phyloP scores from a whole-genome alignment of 768 basidiomycete genomes.

The Chalciporus chontae region DNA sequence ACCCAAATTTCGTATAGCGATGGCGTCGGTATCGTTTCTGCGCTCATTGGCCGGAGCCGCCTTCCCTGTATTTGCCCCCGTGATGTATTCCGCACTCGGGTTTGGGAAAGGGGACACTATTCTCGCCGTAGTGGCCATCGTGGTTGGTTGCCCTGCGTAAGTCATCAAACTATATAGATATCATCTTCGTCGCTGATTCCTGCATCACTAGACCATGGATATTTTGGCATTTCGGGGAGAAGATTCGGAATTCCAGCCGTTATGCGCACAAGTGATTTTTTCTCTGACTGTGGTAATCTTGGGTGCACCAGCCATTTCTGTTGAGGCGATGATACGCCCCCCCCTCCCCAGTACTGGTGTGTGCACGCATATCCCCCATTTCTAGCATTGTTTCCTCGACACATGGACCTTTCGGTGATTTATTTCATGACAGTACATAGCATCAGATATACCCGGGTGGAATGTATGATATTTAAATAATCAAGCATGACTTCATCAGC shows the following conservation, averaged over 20 bases:
- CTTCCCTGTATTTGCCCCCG: slow-evolving; percentile 75
- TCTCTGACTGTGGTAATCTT: neutral
- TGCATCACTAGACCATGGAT: slow-evolving; percentile 38
- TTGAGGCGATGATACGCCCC: too few species aligned
- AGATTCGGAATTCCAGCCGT: slow-evolving; percentile 48
- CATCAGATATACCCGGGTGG: too few species aligned
- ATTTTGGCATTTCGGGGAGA: slow-evolving; percentile 44
- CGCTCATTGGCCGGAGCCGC: slow-evolving; percentile 68
- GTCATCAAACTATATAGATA: neutral
- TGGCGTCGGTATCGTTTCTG: slow-evolving; percentile 61
- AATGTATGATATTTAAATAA: too few species aligned
- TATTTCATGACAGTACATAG: too few species aligned
- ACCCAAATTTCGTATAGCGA: slow-evolving; percentile 34
- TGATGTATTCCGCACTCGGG: slow-evolving; percentile 62
- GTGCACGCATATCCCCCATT: too few species aligned
- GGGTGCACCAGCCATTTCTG: too few species aligned
- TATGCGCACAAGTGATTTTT: slow-evolving; percentile 27
- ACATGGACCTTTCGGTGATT: too few species aligned
- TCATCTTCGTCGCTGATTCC: slow-evolving; percentile 28
- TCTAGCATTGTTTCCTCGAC: too few species aligned
- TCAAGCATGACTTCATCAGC: too few species aligned
- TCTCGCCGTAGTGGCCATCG: slow-evolving; percentile 55
- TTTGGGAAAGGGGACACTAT: slow-evolving; percentile 70
- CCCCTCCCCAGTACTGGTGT: too few species aligned
- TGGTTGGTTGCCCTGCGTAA: slow-evolving; percentile 54